Percentiles rank a stretch among this genome's conserved stretches.
Evolutionary conservation across 169 alveolate genomes (phyloP).

Genomic region (Cryptosporidium sp.): DNA sequence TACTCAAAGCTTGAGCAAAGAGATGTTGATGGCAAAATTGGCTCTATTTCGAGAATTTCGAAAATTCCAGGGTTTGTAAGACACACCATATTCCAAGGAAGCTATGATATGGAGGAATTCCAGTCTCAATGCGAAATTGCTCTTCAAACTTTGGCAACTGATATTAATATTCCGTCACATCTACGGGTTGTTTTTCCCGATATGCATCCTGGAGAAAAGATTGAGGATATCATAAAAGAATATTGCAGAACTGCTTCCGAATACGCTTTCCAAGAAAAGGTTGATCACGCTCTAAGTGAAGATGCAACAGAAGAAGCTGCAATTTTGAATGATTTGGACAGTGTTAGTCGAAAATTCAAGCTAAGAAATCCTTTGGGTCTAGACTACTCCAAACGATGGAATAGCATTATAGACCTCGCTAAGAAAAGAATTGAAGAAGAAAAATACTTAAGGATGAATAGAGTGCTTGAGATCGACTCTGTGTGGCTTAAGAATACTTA

Average conservation of each 20-base stretch:
- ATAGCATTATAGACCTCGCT: conserved; percentile 53
- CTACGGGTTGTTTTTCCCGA: conserved; percentile 41
- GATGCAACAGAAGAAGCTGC: conserved; percentile 39
- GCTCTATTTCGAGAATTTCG: conserved; percentile 32
- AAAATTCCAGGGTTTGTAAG: conserved; percentile 64
- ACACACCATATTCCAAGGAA: conserved; percentile 63
- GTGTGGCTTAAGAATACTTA: conserved; percentile 32
- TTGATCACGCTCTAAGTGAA: conserved; percentile 33
- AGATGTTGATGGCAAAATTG: conserved; percentile 38
- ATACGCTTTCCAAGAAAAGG: conserved; percentile 41
- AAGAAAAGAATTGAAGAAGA: conserved; percentile 58
- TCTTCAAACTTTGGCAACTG: conserved; percentile 28
- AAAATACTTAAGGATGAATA: conserved; percentile 46
- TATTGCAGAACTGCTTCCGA: conserved; percentile 50
- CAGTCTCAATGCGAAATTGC: conserved; percentile 55
- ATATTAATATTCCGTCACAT: conserved; percentile 48
- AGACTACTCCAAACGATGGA: conserved; percentile 57
- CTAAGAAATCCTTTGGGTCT: conserved; percentile 63
- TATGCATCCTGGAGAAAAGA: not conserved
- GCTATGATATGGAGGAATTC: conserved; percentile 63
- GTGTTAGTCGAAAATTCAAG: conserved; percentile 28
- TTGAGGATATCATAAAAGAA: conserved; percentile 33
- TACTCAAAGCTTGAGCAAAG: conserved; percentile 33
- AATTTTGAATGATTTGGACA: conserved; percentile 38
- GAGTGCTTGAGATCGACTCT: conserved; percentile 57